Conservation (phyloP, 2,329 filamentous ascomycete genomes). For the Fusarium sp. region DNA sequence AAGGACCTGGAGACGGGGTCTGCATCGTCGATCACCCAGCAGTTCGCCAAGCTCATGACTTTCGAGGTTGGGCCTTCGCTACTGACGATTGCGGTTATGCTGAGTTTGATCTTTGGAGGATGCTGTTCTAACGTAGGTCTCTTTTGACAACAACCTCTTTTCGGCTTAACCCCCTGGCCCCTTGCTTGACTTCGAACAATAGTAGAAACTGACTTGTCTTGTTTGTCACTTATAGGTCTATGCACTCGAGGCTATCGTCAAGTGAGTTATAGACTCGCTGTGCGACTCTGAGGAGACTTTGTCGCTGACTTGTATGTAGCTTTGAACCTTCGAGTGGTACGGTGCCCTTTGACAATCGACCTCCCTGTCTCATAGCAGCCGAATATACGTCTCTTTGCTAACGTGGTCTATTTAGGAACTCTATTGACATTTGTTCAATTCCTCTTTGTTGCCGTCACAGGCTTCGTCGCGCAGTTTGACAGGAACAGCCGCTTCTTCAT, state of each 20-base stretch:
- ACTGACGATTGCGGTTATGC: slow-evolving; percentile 77
- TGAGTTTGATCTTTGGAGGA: slow-evolving; percentile 92
- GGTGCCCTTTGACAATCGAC: neutral
- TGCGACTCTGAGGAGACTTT: neutral
- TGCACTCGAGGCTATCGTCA: slow-evolving; percentile 93
- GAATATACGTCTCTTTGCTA: slow-evolving; percentile 26
- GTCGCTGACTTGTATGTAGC: slow-evolving; percentile 60
- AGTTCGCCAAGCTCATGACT: slow-evolving; percentile 42
- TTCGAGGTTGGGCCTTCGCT: slow-evolving; percentile 50
- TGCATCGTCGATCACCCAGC: slow-evolving; percentile 36
- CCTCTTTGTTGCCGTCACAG: slow-evolving; percentile 83
- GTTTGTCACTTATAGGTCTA: slow-evolving; percentile 78
- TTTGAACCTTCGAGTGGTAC: slow-evolving; percentile 87
- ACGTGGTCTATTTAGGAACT: slow-evolving; percentile 70
- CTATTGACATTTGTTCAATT: slow-evolving; percentile 93
- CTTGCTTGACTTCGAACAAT: neutral
- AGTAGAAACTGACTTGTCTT: slow-evolving; percentile 23
- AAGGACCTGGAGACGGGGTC: slow-evolving; percentile 38
- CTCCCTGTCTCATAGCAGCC: neutral
- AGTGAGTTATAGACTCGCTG: slow-evolving; percentile 69
- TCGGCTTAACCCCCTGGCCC: neutral
- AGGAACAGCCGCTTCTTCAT: slow-evolving; percentile 79
- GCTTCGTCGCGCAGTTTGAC: slow-evolving; percentile 83
- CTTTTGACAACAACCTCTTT: neutral
- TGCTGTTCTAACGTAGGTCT: slow-evolving; percentile 89